Evolutionary conservation across 2,329 filamentous ascomycete species (phyloP).

Genomic region (Calonectria henricotiae): DNA sequence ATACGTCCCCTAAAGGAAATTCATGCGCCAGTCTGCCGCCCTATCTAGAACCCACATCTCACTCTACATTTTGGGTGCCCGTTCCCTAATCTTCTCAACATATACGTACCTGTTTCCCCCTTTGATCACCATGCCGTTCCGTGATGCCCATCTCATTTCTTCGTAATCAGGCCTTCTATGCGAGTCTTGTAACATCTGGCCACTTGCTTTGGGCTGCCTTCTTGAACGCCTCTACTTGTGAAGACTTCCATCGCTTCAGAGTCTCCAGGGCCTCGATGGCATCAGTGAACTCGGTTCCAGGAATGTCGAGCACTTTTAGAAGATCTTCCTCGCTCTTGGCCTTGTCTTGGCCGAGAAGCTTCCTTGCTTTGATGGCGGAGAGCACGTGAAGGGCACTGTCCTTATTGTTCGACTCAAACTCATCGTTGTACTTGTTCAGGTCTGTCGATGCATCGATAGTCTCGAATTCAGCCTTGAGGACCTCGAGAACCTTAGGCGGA

Average conservation of each 20-base stretch:
- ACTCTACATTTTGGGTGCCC: conserved; percentile 25
- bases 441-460: conserved; percentile 72
- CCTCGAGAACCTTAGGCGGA: conserved; percentile 76
- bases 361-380: conserved; percentile 74
- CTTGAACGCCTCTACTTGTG: conserved; percentile 66
- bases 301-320: conserved; percentile 70
- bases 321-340: conserved; percentile 75
- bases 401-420: conserved; percentile 76
- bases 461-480: conserved; percentile 80
- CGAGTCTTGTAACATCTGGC: conserved; percentile 67
- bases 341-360: conserved; percentile 73
- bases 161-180: conserved; percentile 45
- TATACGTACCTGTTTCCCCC: conserved; percentile 24
- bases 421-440: conserved; percentile 77
- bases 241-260: conserved; percentile 68
- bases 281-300: conserved; percentile 69
- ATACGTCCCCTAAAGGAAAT: conserved; percentile 36
- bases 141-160: conserved; percentile 15
- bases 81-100: not conserved
- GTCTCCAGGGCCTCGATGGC: conserved; percentile 66
- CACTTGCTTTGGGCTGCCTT: conserved; percentile 67
- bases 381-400: conserved; percentile 75
- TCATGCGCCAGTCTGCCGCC: conserved; percentile 48
- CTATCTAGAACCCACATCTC: conserved; percentile 36
- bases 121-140: conserved; percentile 10